Evolutionary conservation across 345 rosid species (phyloP).

Genomic region (Murraya paniculata): DNA sequence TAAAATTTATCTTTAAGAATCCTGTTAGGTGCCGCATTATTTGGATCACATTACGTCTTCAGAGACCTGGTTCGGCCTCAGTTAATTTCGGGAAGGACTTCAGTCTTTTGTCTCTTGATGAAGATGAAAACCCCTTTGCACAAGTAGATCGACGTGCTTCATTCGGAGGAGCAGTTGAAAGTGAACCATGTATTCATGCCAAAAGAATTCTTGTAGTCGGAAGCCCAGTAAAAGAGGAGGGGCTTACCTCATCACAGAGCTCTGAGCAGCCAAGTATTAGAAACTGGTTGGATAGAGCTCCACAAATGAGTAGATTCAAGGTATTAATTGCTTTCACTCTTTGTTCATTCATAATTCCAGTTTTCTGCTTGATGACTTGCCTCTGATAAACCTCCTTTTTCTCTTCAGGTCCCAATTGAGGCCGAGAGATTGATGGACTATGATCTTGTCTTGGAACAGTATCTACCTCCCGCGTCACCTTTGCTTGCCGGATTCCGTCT

Average conservation of each 20-base stretch:
- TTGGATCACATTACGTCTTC: slow-evolving; percentile 79
- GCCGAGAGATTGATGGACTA: slow-evolving; percentile 64
- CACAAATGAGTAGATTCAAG: slow-evolving; percentile 82
- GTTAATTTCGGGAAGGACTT: slow-evolving; percentile 66
- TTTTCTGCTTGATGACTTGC: background rate
- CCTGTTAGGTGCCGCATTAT: slow-evolving; percentile 82
- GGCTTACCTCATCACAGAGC: slow-evolving; percentile 35
- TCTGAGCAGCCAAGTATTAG: slow-evolving; percentile 55
- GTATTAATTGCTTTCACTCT: slow-evolving; percentile 26
- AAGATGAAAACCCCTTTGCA: slow-evolving; percentile 88
- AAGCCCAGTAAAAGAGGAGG: slow-evolving; percentile 50
- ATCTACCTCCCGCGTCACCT: slow-evolving; percentile 80
- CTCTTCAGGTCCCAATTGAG: slow-evolving; percentile 68
- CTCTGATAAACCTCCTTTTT: slow-evolving; percentile 6
- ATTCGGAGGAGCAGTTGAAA: slow-evolving; percentile 66
- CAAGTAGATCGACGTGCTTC: slow-evolving; percentile 72
- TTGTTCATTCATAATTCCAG: slow-evolving; percentile 2
- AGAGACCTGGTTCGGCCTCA: slow-evolving; percentile 80
- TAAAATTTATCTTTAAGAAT: slow-evolving; percentile 69
- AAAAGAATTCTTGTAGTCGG: slow-evolving; percentile 73
- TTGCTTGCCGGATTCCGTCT: slow-evolving; percentile 75
- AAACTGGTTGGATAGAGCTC: slow-evolving; percentile 76
- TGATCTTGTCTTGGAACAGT: slow-evolving; percentile 75
- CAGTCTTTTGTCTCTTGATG: slow-evolving; percentile 73
- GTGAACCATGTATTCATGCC: slow-evolving; percentile 85